A percentile compares a stretch with the other conserved stretches of the same genome.
Evolutionary conservation across 129 eudicot genomes (phyloP).

Genomic region (Saposhnikovia divaricata): DNA sequence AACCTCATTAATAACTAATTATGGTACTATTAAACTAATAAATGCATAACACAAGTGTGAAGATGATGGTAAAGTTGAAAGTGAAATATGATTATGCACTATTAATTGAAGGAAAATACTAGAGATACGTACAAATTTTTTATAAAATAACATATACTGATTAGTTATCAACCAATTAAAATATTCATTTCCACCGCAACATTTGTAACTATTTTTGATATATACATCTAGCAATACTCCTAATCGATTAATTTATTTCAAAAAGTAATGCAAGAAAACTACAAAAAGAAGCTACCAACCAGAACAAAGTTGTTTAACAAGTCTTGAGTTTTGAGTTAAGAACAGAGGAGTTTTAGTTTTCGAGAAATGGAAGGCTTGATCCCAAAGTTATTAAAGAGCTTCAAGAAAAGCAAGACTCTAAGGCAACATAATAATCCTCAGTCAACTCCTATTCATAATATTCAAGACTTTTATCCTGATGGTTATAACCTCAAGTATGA

Average conservation of each 20-base stretch:
- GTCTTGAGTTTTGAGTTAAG: neutral
- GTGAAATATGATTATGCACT: too few relatives aligned
- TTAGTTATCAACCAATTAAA: too few relatives aligned
- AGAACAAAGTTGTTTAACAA: neutral
- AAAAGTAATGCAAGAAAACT: neutral
- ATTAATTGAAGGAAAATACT: too few relatives aligned
- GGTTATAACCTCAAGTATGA: neutral
- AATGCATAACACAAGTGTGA: too few relatives aligned
- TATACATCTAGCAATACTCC: too few relatives aligned
- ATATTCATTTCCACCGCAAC: too few relatives aligned
- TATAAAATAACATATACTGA: too few relatives aligned
- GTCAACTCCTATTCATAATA: slow-evolving; percentile 6
- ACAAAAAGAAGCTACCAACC: neutral
- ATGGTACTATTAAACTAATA: too few relatives aligned
- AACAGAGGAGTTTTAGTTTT: neutral
- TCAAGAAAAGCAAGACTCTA: slow-evolving; percentile 17
- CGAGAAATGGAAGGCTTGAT: slow-evolving; percentile 20
- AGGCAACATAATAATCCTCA: slow-evolving; percentile 1
- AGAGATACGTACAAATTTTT: too few relatives aligned
- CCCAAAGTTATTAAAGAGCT: slow-evolving; percentile 16
- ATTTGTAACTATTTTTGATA: too few relatives aligned
- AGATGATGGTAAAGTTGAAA: neutral
- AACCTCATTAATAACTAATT: too few relatives aligned
- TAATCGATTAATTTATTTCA: neutral
- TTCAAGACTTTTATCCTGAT: slow-evolving; percentile 10